Evolutionary conservation across 2,329 filamentous ascomycete species (phyloP).

Genomic region (Shiraia bambusicola): DNA sequence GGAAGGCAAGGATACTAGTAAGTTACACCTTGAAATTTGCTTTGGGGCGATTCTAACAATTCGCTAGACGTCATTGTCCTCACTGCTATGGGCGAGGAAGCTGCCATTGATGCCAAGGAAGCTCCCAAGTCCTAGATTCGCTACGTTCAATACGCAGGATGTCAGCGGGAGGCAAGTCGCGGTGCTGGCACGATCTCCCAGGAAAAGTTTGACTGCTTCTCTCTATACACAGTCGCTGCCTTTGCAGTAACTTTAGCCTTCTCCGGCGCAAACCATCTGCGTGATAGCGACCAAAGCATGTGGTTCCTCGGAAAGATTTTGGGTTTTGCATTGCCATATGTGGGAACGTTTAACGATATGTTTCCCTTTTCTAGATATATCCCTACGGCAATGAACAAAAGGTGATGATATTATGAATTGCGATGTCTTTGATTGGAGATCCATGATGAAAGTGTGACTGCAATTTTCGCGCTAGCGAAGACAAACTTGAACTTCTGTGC

Average conservation of each 20-base stretch:
- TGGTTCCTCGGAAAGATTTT: conserved; percentile 42
- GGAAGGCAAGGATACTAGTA: conserved; percentile 93
- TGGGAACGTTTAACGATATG: conserved; percentile 40
- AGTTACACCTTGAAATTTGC: conserved; percentile 48
- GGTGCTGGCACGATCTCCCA: conserved; percentile 28
- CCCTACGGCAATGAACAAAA: conserved; percentile 41
- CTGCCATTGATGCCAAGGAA: conserved; percentile 91
- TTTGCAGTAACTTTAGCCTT: conserved; percentile 33
- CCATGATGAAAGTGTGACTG: conserved; percentile 22
- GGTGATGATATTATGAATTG: conserved; percentile 37
- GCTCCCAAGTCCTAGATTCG: conserved; percentile 58
- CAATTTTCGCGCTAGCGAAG: conserved; percentile 27
- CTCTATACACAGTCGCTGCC: conserved; percentile 22
- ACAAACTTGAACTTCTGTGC: conserved; percentile 11
- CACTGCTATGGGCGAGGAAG: conserved; percentile 94
- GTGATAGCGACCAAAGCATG: conserved; percentile 36
- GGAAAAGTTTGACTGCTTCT: conserved; percentile 26
- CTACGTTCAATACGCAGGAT: conserved; percentile 27
- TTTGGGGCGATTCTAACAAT: conserved; percentile 18
- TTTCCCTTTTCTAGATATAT: conserved; percentile 38
- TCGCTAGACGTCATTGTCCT: conserved; percentile 81
- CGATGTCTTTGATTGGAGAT: conserved; percentile 21
- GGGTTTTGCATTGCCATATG: conserved; percentile 44
- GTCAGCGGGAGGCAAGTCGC: conserved; percentile 30
- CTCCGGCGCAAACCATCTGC: conserved; percentile 33